Base-by-base conservation (phyloP, 805 yeast species). In the Hanseniaspora taiwanica region DNA sequence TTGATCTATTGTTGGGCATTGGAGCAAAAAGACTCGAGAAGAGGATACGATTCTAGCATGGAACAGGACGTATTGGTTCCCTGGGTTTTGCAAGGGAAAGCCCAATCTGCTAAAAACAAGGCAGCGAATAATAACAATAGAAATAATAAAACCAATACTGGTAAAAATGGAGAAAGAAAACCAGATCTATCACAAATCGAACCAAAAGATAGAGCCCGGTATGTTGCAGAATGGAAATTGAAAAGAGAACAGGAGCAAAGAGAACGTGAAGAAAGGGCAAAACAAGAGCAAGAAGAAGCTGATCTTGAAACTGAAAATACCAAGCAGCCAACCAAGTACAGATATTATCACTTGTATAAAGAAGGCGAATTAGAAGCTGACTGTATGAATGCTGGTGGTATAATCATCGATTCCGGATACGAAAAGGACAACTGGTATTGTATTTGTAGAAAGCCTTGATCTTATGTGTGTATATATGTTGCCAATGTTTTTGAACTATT, bases 351-450 rank as follows among this genome's bases (percentile, higher is more conserved):
- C 56, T 60, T 91, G 36, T 91, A 91, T 57, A 71, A 69, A 42
- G 61, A 81, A 45, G 96, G 96, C 1, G 98, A 91, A 55, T 65
- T 91, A 35, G 79, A 70, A 36, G 72, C 71, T 4, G 84, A 89
- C 51, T 81, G 82, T 20, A 53, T 49, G 17, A 52, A 53, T 20
- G 95, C 96, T 0, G 94, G 94, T 2, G 87, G 79, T 1, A 48
- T 41, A 3, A 66, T 87, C 1, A 66, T 81, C 0, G 74, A 71
- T 21, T 63, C 71, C 34, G 98, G 98, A 1, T 91, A 89, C 54
- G 97, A 91, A 56, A 74, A 72, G 53, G 98, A 89, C 55, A 89
- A 89, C 53, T 91, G 97, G 97, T 89, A 94, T 82, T 78, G 67
- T 2, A 62, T 78, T 3, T 63, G 68, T 18, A 54, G 62, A 46